A percentile compares a stretch with the other conserved stretches of the same genome.
Evolutionary conservation across 345 rosid species (phyloP).

Genomic region (Ceriops zippeliana): DNA sequence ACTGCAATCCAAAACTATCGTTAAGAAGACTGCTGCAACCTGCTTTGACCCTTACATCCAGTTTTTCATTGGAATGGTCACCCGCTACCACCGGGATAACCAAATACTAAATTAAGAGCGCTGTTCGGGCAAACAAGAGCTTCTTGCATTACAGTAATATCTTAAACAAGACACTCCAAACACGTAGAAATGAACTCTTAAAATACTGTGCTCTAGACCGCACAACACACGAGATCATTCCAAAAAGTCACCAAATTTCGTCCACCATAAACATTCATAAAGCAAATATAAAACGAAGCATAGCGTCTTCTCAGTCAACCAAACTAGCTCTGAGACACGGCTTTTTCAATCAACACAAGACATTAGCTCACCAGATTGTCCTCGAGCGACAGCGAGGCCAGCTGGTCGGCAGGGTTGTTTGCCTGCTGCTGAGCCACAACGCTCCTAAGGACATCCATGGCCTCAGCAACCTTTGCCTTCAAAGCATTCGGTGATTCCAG

Average conservation of each 20-base stretch:
- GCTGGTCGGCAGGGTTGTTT: conserved; percentile 20
- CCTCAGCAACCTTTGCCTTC: conserved; percentile 32
- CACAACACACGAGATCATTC: neutral
- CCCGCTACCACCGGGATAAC: too few species aligned
- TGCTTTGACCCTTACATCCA: too few species aligned
- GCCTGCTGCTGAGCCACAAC: conserved; percentile 28
- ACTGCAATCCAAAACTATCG: too few species aligned
- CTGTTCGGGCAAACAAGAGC: too few species aligned
- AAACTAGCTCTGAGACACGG: conserved; percentile 6
- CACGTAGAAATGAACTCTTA: neutral
- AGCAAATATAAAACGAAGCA: neutral
- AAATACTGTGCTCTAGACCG: neutral
- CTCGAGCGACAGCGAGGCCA: conserved; percentile 18
- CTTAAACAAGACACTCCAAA: neutral
- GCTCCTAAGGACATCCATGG: conserved; percentile 30
- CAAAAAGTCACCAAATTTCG: conserved; percentile 1
- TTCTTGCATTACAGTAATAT: too few species aligned
- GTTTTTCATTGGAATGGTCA: too few species aligned
- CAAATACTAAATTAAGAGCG: too few species aligned
- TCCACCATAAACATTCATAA: conserved; percentile 1
- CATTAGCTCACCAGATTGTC: conserved; percentile 16
- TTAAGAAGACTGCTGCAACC: too few species aligned
- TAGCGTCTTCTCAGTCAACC: neutral
- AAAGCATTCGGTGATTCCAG: conserved; percentile 31
- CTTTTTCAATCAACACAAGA: neutral